Conservation (phyloP, 345 rosid species). For the Rhizophora apiculata region DNA sequence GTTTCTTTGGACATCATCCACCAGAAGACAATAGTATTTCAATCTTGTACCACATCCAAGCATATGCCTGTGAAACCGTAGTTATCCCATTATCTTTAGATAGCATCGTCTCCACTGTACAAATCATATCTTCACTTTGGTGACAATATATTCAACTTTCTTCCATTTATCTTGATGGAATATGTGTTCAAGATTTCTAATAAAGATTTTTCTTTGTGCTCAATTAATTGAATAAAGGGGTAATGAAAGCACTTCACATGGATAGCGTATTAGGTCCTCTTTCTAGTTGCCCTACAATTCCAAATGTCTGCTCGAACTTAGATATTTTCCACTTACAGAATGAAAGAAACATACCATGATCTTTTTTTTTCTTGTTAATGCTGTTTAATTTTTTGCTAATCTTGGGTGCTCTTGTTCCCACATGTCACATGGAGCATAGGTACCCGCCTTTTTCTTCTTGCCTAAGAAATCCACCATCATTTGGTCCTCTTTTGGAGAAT, state of each 20-base stretch:
- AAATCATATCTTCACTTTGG: constrained; percentile 14
- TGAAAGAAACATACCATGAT: constrained; percentile 9
- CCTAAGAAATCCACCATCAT: constrained; percentile 18
- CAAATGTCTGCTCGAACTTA: constrained; percentile 20
- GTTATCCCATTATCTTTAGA: constrained; percentile 5
- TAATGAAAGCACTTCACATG: constrained; percentile 25
- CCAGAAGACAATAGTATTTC: neutral
- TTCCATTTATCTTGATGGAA: constrained; percentile 28
- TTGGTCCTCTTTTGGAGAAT: constrained; percentile 18
- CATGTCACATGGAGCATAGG: constrained; percentile 35
- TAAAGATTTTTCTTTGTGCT: constrained; percentile 21
- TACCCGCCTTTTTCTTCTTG: constrained; percentile 19
- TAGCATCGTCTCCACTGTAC: neutral
- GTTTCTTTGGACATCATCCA: neutral
- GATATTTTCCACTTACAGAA: constrained; percentile 7
- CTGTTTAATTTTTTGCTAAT: constrained; percentile 14
- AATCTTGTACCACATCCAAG: neutral
- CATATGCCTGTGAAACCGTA: constrained; percentile 9
- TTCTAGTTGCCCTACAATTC: constrained; percentile 20
- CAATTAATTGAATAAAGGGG: neutral
- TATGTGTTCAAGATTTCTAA: constrained; percentile 24
- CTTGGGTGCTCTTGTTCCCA: constrained; percentile 10
- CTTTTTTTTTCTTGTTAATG: constrained; percentile 21
- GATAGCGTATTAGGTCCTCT: constrained; percentile 15
- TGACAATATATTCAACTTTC: constrained; percentile 14